Evolutionary conservation across 176 grass and related monocot species (phyloP).

Genomic region (Rhynchospora tenuis): DNA sequence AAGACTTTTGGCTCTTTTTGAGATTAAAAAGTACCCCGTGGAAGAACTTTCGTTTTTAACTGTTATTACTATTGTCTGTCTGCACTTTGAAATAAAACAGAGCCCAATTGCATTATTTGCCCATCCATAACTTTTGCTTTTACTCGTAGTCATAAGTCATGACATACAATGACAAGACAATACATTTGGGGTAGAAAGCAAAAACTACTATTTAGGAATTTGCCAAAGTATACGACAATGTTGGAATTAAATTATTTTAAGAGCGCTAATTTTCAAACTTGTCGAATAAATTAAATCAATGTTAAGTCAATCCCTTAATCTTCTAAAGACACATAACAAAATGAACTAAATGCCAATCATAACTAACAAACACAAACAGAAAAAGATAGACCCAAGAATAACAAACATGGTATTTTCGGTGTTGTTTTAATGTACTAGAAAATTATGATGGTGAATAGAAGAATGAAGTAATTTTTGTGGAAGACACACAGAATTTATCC

Average conservation of each 20-base stretch:
- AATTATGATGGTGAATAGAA: background rate
- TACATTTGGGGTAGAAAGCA: background rate
- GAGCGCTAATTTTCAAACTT: too few relatives aligned
- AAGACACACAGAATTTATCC: background rate
- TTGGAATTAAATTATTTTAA: too few relatives aligned
- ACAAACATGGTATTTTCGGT: background rate
- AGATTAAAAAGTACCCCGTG: background rate
- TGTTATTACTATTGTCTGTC: background rate
- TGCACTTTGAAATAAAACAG: background rate
- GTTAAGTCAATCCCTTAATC: too few relatives aligned
- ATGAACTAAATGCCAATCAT: too few relatives aligned
- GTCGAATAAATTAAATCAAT: too few relatives aligned
- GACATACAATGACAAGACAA: background rate
- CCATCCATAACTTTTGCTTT: background rate
- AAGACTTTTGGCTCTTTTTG: background rate
- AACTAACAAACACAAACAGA: too few relatives aligned
- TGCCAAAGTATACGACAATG: background rate
- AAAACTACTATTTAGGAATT: background rate
- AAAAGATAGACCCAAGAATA: background rate
- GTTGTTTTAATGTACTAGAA: background rate
- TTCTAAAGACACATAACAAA: too few relatives aligned
- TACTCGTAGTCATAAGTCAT: background rate
- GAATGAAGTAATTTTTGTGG: background rate
- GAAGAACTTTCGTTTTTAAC: background rate
- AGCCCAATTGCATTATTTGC: background rate